A percentile compares a stretch with the other conserved stretches of the same genome.
These are phyloP conservation scores for Collariella sp. DNA, from an alignment of 495 filamentous ascomycete species.

Conservation along the genomic window DNA sequence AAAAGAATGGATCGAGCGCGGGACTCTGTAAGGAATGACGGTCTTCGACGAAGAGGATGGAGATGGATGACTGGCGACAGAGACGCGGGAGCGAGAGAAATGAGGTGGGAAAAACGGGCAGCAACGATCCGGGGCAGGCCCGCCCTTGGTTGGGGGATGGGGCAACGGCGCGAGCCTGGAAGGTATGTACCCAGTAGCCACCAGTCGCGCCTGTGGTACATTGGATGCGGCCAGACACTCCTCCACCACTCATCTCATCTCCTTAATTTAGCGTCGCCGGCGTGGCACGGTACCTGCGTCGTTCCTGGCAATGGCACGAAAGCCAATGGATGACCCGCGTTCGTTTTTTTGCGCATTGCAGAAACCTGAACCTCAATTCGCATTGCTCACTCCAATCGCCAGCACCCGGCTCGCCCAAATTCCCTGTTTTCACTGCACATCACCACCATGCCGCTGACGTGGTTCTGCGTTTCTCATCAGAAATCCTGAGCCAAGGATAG, in stretches of 20 bases:
- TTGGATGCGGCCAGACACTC: neutral
- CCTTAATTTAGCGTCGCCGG: constrained; percentile 28
- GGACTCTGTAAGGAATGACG: constrained; percentile 27
- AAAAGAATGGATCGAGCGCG: constrained; percentile 31
- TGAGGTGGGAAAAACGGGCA: constrained; percentile 15
- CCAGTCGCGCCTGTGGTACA: constrained; percentile 3
- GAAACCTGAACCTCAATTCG: neutral
- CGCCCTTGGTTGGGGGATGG: constrained; percentile 6
- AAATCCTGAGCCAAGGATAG: neutral
- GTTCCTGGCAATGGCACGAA: constrained; percentile 4
- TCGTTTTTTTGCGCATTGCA: neutral
- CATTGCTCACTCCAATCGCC: neutral
- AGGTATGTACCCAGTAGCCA: too few relatives aligned
- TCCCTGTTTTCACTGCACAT: neutral
- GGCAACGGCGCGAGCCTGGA: neutral
- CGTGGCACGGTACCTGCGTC: constrained; percentile 17
- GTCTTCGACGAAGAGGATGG: constrained; percentile 17
- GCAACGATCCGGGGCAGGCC: constrained; percentile 9
- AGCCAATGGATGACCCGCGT: too few relatives aligned
- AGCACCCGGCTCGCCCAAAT: neutral
- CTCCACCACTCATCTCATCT: constrained; percentile 14
- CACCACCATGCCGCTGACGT: neutral
- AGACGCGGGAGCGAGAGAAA: constrained; percentile 13
- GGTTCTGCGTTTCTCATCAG: neutral
- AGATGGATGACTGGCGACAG: neutral